These are phyloP conservation scores for Suillus hirtellus DNA, from an alignment of 768 basidiomycete species.

Conservation along the genomic window DNA sequence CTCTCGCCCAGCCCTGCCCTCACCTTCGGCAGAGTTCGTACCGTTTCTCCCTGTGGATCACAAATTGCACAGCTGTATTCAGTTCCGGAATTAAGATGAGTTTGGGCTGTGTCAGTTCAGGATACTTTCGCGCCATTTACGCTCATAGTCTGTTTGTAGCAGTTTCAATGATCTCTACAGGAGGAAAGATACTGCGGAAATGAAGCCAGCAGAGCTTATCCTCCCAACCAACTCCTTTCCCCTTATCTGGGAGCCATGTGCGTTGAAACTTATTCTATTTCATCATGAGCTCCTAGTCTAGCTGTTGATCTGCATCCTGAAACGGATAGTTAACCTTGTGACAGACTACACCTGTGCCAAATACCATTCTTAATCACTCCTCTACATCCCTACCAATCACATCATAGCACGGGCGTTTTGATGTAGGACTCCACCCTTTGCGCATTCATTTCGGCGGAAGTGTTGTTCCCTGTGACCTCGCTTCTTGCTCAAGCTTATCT, in stretches of 20 bases:
- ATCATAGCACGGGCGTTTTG: slow-evolving; percentile 19
- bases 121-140: slow-evolving; percentile 7
- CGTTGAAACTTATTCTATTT: slow-evolving; percentile 9
- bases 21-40: slow-evolving; percentile 23
- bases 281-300: neutral
- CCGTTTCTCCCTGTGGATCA: slow-evolving; percentile 10
- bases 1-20: slow-evolving; percentile 29
- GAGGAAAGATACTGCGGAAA: slow-evolving; percentile 21
- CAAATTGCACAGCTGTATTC: neutral
- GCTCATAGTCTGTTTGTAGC: slow-evolving; percentile 9
- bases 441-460: slow-evolving; percentile 20
- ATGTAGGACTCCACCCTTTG: slow-evolving; percentile 9
- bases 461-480: slow-evolving; percentile 14
- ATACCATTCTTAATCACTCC: neutral
- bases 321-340: neutral
- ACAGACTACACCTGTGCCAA: neutral
- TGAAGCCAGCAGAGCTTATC: slow-evolving; percentile 20
- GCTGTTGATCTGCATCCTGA: neutral
- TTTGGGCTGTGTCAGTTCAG: slow-evolving; percentile 12
- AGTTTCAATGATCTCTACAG: slow-evolving; percentile 9
- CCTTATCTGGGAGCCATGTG: slow-evolving; percentile 24
- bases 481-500: slow-evolving; percentile 11
- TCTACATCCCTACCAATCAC: slow-evolving; percentile 24
- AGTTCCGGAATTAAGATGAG: slow-evolving; percentile 3
- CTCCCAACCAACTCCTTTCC: slow-evolving; percentile 18